A percentile compares a stretch with the other conserved stretches of the same genome.
These are phyloP conservation scores for Rhizomucor pusillus DNA, from an alignment of 371 early-diverging fungal genomes.

Conservation along the genomic window DNA sequence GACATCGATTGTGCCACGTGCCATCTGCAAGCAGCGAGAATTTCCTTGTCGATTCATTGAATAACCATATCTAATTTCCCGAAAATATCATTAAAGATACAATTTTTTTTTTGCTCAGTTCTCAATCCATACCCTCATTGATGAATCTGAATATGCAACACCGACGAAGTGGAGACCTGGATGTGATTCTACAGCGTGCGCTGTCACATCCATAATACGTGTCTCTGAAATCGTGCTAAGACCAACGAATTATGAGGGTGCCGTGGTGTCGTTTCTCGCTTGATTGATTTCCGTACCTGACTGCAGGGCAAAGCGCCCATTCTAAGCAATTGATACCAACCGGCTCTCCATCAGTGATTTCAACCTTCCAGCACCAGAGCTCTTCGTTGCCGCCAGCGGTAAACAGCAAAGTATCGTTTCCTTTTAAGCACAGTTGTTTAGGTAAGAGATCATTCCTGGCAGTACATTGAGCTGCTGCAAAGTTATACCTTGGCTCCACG, in stretches of 20 bases:
- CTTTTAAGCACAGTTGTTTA: not conserved
- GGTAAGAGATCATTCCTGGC: not conserved
- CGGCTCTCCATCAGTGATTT: constrained; percentile 12
- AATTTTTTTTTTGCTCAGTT: not conserved
- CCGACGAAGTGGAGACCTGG: constrained; percentile 53
- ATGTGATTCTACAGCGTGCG: constrained; percentile 25
- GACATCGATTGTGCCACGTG: constrained; percentile 58
- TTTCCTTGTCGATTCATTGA: constrained; percentile 46
- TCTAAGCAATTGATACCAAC: constrained; percentile 45
- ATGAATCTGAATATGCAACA: constrained; percentile 59
- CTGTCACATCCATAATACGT: constrained; percentile 59
- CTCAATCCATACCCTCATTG: constrained; percentile 37
- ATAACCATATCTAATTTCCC: constrained; percentile 42
- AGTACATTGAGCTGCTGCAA: not conserved
- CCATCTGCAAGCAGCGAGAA: constrained; percentile 54
- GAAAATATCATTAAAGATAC: not conserved
- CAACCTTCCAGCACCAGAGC: constrained; percentile 53
- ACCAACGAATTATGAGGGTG: too few relatives aligned
- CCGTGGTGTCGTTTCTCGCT: too few relatives aligned
- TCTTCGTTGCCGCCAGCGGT: constrained; percentile 57
- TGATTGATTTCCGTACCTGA: constrained; percentile 28
- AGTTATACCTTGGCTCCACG: constrained; percentile 23
- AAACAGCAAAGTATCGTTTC: constrained; percentile 38
- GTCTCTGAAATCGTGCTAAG: constrained; percentile 51
- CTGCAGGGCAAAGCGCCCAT: constrained; percentile 50